A percentile compares a stretch with the other conserved stretches of the same genome.
phyloP scores from a whole-genome alignment of 345 rosid species.

The Eucalyptus pumila region DNA sequence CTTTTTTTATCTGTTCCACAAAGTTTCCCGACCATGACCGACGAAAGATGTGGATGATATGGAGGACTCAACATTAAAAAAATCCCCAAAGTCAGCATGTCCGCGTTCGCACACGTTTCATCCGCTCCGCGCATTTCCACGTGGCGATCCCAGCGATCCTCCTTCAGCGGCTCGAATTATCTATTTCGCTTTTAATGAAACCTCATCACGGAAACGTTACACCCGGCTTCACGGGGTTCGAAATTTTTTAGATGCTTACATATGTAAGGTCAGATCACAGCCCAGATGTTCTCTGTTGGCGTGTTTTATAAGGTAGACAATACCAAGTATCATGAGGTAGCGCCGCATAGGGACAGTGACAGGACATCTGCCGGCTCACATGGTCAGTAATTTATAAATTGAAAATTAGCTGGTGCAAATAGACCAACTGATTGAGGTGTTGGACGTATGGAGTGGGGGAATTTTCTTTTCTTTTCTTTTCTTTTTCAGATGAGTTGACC shows the following conservation, averaged over 20 bases:
- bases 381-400: neutral
- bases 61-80: neutral
- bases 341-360: neutral
- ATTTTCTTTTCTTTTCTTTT: neutral
- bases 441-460: neutral
- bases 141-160: neutral
- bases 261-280: neutral
- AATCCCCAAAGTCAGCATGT: neutral
- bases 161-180: neutral
- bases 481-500: neutral
- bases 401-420: neutral
- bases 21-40: neutral
- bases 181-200: neutral
- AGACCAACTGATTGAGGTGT: neutral
- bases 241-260: neutral
- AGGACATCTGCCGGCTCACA: neutral
- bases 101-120: neutral
- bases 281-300: neutral
- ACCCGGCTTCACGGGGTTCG: neutral
- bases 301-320: neutral
- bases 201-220: neutral
- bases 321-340: neutral
- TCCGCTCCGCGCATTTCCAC: neutral
- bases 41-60: neutral
- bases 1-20: neutral